Evolutionary conservation across 805 yeast species (phyloP).

Genomic region (Priceomyces melissophilus): DNA sequence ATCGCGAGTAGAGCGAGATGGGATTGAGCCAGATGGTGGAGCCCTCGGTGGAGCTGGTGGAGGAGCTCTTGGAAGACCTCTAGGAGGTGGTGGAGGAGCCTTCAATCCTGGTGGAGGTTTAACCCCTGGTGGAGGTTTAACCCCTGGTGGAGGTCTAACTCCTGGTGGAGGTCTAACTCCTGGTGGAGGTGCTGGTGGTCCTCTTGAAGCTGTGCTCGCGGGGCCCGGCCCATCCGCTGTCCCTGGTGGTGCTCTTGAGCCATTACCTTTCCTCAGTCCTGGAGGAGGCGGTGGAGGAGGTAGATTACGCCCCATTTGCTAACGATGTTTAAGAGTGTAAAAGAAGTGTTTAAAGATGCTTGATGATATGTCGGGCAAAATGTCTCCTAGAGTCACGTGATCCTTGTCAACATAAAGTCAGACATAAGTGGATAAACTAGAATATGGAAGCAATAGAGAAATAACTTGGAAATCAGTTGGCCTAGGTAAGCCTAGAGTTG

Average conservation of each 20-base stretch:
- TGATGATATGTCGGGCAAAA: too few species aligned
- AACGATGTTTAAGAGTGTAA: too few species aligned
- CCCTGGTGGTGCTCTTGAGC: conserved; percentile 33
- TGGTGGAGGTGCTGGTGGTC: conserved; percentile 25
- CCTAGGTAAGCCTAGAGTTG: too few species aligned
- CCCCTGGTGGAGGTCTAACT: background rate
- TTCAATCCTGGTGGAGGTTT: too few species aligned
- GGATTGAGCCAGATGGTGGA: background rate
- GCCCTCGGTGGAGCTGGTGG: background rate
- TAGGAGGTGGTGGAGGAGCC: conserved; percentile 21
- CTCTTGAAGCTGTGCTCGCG: conserved; percentile 23
- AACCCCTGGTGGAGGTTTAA: background rate
- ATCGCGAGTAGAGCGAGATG: background rate
- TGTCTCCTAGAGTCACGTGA: too few species aligned
- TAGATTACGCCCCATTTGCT: conserved; percentile 14
- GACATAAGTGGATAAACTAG: too few species aligned
- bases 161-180: background rate
- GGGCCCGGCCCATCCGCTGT: conserved; percentile 3
- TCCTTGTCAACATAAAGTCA: too few species aligned
- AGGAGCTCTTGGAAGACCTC: background rate
- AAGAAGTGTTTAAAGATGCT: too few species aligned
- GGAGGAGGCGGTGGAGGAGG: conserved; percentile 33
- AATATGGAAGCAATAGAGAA: too few species aligned
- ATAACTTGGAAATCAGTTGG: too few species aligned
- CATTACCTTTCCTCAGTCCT: conserved; percentile 11